Conservation (phyloP, 2,329 filamentous ascomycete genomes). For the Diaporthe vaccinii region DNA sequence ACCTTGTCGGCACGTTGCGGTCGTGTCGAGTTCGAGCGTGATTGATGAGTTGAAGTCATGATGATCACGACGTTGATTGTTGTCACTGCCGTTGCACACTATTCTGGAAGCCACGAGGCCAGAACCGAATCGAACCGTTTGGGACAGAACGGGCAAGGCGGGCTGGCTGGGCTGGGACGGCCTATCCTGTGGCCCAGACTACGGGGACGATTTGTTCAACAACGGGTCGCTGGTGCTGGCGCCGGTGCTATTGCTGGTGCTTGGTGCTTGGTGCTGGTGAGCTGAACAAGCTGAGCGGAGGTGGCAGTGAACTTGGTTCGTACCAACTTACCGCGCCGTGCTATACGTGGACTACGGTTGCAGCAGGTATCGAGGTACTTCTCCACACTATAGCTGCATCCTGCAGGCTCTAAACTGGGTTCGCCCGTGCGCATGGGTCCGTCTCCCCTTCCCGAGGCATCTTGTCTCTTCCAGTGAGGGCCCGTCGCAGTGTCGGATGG, state of each 20-base stretch:
- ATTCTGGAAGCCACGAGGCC: slow-evolving; percentile 4
- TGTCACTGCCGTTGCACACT: neutral
- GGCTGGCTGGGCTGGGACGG: neutral
- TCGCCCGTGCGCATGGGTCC: slow-evolving; percentile 30
- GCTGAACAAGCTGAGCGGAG: neutral
- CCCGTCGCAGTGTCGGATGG: slow-evolving; percentile 13
- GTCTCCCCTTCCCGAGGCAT: slow-evolving; percentile 18
- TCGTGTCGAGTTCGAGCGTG: neutral
- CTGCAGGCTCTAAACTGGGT: slow-evolving; percentile 30
- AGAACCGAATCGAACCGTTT: neutral
- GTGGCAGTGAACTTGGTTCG: neutral
- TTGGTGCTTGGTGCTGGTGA: neutral
- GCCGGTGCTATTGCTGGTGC: neutral
- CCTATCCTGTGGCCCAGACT: slow-evolving; percentile 3
- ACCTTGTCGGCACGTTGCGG: neutral
- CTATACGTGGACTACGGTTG: neutral
- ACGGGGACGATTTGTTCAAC: slow-evolving; percentile 12
- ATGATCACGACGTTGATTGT: neutral
- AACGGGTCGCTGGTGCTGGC: neutral
- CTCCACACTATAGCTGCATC: slow-evolving; percentile 18
- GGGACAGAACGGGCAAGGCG: slow-evolving; percentile 9
- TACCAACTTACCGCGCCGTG: neutral
- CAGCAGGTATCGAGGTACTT: slow-evolving; percentile 2
- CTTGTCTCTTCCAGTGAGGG: neutral
- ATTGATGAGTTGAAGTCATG: neutral